Evolutionary conservation across 2,329 filamentous ascomycete species (phyloP), one percentile per base, ranked within the genome.

Genomic region (Aspergillus proliferans): DNA sequence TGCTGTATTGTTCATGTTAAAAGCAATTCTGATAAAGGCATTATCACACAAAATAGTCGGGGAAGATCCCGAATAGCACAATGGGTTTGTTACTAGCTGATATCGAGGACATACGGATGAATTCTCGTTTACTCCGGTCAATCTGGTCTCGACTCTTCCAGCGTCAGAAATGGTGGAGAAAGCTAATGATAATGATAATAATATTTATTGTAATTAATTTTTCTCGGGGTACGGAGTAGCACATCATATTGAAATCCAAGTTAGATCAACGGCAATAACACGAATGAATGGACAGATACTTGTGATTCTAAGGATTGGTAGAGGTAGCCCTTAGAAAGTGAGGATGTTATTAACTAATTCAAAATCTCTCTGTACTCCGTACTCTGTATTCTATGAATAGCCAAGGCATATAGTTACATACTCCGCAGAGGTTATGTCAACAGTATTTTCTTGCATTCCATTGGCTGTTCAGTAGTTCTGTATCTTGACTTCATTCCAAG

Each of bases 111-210:
- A 30, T 12, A 12, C 26, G 26, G 10, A 30, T 10, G 4, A 30
- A 19, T 19, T 19, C 38, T 40, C 18, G 38, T 19, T 40, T 10
- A n/a, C 6, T n/a, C 34, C 34, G 34, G 38, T 43, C 41, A 22
- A 43, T 43, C 41, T 15, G 41, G 41, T 43, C 41, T 43, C 41
- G 41, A 43, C 41, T 43, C 21, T 14, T 40, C 15, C 18, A 15
- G 38, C 38, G 26, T 8, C 22, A 15, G n/a, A 15, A 14, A 28
- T 43, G 15, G 41, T 43, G 21, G 41, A 28, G 41, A 28, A 43
- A 42, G 21, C n/a, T 19, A 38, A 38, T n/a, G 7, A 14, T 38
- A 38, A 21, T 19, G 10, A 19, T 40, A 19, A 19, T n/a, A 7
- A 39, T 40, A 40, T n/a, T n/a, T 10, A 38, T 18, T 7, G 9